These are phyloP conservation scores for Globisporangium alternatum DNA, from an alignment of 352 stramenopile genomes.

Conservation along the genomic window DNA sequence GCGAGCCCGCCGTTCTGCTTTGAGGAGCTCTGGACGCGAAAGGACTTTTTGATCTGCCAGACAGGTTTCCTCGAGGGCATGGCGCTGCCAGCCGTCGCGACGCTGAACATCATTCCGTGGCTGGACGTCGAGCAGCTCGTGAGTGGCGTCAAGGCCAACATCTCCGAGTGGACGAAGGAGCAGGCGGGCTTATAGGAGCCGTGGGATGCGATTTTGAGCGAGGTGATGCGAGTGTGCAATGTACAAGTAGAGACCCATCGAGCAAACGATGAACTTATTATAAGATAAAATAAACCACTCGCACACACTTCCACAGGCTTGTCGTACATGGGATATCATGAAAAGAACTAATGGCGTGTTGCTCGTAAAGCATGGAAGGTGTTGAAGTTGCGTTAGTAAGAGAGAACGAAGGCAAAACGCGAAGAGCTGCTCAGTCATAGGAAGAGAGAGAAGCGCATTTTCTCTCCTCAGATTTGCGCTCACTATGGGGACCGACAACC, in stretches of 20 bases:
- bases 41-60: slow-evolving; percentile 51
- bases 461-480: too few relatives aligned
- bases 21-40: slow-evolving; percentile 44
- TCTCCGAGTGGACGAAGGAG: slow-evolving; percentile 35
- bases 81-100: slow-evolving; percentile 47
- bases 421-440: too few relatives aligned
- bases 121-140: slow-evolving; percentile 52
- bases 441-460: neutral
- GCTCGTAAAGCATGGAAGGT: neutral
- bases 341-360: neutral
- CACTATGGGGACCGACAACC: too few relatives aligned
- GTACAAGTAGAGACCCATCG: slow-evolving; percentile 9
- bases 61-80: slow-evolving; percentile 60
- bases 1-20: slow-evolving; percentile 56
- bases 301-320: neutral
- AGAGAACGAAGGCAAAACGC: too few relatives aligned
- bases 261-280: neutral
- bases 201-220: neutral
- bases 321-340: too few relatives aligned
- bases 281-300: slow-evolving; percentile 10
- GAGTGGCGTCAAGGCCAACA: slow-evolving; percentile 57
- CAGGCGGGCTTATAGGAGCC: slow-evolving; percentile 2
- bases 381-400: neutral
- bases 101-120: slow-evolving; percentile 63
- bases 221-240: slow-evolving; percentile 5